A percentile compares a stretch with the other conserved stretches of the same genome.
These are phyloP conservation scores for Pyrenophora teres DNA, from an alignment of 2,329 filamentous ascomycete species.

Conservation along the genomic window DNA sequence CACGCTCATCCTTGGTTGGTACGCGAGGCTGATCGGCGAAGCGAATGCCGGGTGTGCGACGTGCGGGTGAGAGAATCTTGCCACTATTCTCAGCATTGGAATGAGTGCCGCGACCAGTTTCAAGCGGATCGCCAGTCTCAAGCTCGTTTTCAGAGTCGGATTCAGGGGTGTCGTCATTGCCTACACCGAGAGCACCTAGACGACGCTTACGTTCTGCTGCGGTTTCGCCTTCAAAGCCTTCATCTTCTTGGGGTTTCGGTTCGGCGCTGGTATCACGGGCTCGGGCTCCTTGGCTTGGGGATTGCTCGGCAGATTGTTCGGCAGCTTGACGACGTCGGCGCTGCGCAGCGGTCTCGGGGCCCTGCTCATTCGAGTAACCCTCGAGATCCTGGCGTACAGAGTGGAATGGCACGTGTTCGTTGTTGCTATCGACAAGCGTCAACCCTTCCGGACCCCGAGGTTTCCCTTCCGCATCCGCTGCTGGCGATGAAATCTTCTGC, in stretches of 20 bases:
- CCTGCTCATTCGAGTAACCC: slow-evolving; percentile 26
- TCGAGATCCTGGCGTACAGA: slow-evolving; percentile 47
- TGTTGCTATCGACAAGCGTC: slow-evolving; percentile 52
- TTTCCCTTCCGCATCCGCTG: slow-evolving; percentile 30
- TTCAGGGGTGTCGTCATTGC: slow-evolving; percentile 31
- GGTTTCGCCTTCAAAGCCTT: slow-evolving; percentile 61
- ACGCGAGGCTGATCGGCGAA: slow-evolving; percentile 60
- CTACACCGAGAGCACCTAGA: slow-evolving; percentile 72
- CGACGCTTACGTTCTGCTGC: slow-evolving; percentile 74
- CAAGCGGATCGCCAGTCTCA: slow-evolving; percentile 41
- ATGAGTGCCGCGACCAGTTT: slow-evolving; percentile 42
- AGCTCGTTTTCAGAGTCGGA: slow-evolving; percentile 40
- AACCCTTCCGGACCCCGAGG: slow-evolving; percentile 46
- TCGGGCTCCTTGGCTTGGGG: slow-evolving; percentile 16
- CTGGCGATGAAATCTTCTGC: slow-evolving; percentile 37
- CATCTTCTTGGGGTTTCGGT: slow-evolving; percentile 23
- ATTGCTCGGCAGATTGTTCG: slow-evolving; percentile 16
- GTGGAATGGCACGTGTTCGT: slow-evolving; percentile 55
- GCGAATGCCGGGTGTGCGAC: slow-evolving; percentile 60
- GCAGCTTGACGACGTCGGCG: slow-evolving; percentile 49
- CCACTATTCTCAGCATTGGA: slow-evolving; percentile 9
- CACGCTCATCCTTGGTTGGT: slow-evolving; percentile 42
- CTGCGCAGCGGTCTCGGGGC: slow-evolving; percentile 48
- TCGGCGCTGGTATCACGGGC: slow-evolving; percentile 15
- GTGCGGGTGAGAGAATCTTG: slow-evolving; percentile 16